Evolutionary conservation across 352 stramenopile species (phyloP).

Genomic region (Globisporangium irregulare): DNA sequence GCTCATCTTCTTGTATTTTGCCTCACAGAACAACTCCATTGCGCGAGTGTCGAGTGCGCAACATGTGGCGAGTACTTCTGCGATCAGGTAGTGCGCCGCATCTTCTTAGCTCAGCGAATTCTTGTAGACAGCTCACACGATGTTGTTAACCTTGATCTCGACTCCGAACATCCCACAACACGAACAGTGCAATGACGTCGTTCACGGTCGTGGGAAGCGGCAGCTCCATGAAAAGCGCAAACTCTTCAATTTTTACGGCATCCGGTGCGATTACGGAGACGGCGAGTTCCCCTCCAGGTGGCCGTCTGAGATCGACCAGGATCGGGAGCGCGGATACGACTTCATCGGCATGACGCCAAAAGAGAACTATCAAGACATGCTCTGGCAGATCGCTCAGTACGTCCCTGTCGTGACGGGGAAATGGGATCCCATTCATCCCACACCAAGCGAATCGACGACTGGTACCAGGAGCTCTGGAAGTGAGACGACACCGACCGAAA

Average conservation of each 20-base stretch:
- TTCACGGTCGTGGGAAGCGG: slow-evolving; percentile 84
- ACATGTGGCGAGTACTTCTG: slow-evolving; percentile 93
- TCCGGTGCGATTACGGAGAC: slow-evolving; percentile 90
- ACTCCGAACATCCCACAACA: background rate
- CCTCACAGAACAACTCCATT: slow-evolving; percentile 35
- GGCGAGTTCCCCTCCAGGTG: slow-evolving; percentile 88
- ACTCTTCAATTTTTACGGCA: slow-evolving; percentile 91
- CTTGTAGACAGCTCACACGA: background rate
- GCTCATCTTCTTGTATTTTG: slow-evolving; percentile 1
- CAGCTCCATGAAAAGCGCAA: slow-evolving; percentile 65
- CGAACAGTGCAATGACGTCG: slow-evolving; percentile 68
- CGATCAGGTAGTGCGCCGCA: slow-evolving; percentile 27
- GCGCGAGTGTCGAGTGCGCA: slow-evolving; percentile 80
- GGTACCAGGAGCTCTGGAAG: background rate
- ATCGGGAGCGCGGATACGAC: slow-evolving; percentile 61
- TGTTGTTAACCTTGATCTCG: background rate
- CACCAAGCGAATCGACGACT: background rate
- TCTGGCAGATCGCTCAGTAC: slow-evolving; percentile 61
- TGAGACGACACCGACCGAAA: background rate
- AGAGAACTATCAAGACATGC: slow-evolving; percentile 63
- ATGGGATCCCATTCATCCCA: slow-evolving; percentile 20
- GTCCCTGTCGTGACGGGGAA: slow-evolving; percentile 43
- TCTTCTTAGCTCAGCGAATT: background rate
- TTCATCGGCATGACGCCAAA: slow-evolving; percentile 51
- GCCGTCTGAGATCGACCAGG: slow-evolving; percentile 87